Evolutionary conservation across 306 rosid species (phyloP).

Genomic region (Ormosia emarginata): DNA sequence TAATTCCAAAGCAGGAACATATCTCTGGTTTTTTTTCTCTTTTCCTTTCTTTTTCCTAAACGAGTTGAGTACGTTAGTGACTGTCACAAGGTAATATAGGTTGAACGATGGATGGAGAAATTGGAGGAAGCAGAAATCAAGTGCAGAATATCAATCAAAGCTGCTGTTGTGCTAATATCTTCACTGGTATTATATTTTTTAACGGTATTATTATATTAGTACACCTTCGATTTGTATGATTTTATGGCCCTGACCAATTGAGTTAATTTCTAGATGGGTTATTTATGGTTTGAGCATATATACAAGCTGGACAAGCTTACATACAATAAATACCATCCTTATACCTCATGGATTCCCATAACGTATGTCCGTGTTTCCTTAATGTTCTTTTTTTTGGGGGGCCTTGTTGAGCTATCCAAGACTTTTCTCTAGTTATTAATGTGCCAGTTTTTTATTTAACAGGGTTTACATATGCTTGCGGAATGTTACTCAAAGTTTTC

Average conservation of each 20-base stretch:
- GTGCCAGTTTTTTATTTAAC: slow-evolving; percentile 26
- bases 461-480: slow-evolving; percentile 88
- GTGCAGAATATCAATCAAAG: slow-evolving; percentile 74
- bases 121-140: slow-evolving; percentile 83
- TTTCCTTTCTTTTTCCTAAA: background rate
- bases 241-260: slow-evolving; percentile 21
- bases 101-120: slow-evolving; percentile 95
- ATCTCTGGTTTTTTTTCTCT: background rate
- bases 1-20: slow-evolving; percentile 2
- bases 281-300: slow-evolving; percentile 80
- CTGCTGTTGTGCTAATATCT: slow-evolving; percentile 52
- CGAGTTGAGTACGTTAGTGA: slow-evolving; percentile 17
- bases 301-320: slow-evolving; percentile 87
- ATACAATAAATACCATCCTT: slow-evolving; percentile 93
- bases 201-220: background rate
- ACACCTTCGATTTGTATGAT: slow-evolving; percentile 6
- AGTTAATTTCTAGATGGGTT: slow-evolving; percentile 60
- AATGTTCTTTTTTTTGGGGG: background rate
- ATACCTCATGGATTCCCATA: slow-evolving; percentile 97
- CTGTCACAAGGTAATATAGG: slow-evolving; percentile 42
- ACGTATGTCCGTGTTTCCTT: slow-evolving; percentile 57
- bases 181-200: slow-evolving; percentile 43
- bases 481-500: slow-evolving; percentile 77
- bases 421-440: slow-evolving; percentile 20
- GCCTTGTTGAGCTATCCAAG: background rate